A percentile compares a stretch with the other conserved stretches of the same genome.
These are phyloP conservation scores for Phytophthora pinifolia DNA, from an alignment of 352 stramenopile genomes.

Conservation along the genomic window DNA sequence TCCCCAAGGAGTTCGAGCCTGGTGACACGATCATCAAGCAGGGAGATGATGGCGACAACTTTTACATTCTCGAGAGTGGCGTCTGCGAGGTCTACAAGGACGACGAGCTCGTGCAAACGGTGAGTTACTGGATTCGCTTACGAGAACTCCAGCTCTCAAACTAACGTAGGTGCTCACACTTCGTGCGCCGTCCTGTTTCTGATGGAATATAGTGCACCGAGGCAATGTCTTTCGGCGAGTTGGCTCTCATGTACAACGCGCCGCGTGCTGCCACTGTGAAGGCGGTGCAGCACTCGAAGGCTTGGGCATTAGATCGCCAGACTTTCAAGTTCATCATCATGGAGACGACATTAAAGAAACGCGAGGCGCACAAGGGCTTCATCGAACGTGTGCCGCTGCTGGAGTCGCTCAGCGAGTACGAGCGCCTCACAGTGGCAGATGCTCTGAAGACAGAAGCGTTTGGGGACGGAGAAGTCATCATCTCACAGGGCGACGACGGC, in stretches of 20 bases:
- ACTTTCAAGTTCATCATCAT: conserved; percentile 93
- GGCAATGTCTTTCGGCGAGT: conserved; percentile 94
- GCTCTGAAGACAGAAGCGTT: conserved; percentile 84
- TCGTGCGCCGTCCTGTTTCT: conserved; percentile 2
- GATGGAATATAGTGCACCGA: conserved; percentile 62
- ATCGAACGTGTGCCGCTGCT: conserved; percentile 91
- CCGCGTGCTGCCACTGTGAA: conserved; percentile 95
- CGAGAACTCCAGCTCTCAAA: no score
- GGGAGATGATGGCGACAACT: conserved; percentile 92
- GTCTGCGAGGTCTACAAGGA: conserved; percentile 91
- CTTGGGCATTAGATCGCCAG: conserved; percentile 91
- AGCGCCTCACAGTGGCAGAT: conserved; percentile 90
- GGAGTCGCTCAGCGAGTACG: conserved; percentile 87
- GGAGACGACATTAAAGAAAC: conserved; percentile 90
- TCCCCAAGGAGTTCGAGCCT: conserved; percentile 80
- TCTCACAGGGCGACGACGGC: conserved; percentile 85
- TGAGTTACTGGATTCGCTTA: conserved; percentile 25
- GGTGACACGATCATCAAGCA: conserved; percentile 87
- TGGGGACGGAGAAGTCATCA: conserved; percentile 89
- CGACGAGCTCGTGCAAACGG: conserved; percentile 80
- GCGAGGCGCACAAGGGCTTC: conserved; percentile 85
- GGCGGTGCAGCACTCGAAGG: conserved; percentile 88
- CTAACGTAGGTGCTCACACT: neutral
- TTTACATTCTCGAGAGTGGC: conserved; percentile 95
- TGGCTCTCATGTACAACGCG: conserved; percentile 97